Evolutionary conservation across 345 rosid species (phyloP), one percentile per base, ranked within the genome.

Genomic region (Pistacia atlantica): DNA sequence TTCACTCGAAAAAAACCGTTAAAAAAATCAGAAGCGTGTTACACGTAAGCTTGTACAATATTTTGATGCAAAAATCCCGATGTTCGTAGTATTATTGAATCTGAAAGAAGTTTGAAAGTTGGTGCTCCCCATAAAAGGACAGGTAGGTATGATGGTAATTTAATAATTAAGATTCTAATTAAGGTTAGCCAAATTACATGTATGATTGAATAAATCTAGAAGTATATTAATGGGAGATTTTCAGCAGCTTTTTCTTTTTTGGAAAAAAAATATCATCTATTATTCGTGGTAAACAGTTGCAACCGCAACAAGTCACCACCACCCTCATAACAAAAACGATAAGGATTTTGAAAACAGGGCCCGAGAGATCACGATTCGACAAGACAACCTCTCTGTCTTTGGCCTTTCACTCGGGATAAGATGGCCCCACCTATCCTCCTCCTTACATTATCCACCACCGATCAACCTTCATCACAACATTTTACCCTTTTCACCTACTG

Each of bases 371-470:
- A 3, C 55, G 69, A 77, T 59, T 84, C 84, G 86, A 82, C 81
- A 67, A 10, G 74, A 75, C 82, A 45, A 46, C 48, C 28, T 33
- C 37, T 76, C 31, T n/a, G 25, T 60, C 67, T 1, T 72, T 12
- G 11, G 78, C 87, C 87, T 74, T 58, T 78, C 86, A 18, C 64
- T 65, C 2, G 0, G 67, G 89, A 86, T 84, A 86, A 86, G 84
- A 8, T 45, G 85, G 64, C 83, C 46, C 85, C 84, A 56, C 78
- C 1, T 62, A 65, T 38, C 45, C 58, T 48, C 66, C 56, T 5
- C 46, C 46, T 42, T 6, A 38, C 42, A 38, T 38, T 38, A 38
- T 38, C 46, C 48, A 31, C 31, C 68, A 17, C 67, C 46, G 11
- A 17, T 11, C 14, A 6, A 42, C 8, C 6, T 6, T 42, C 62